Base-by-base conservation (phyloP, 331 rosid genomes). In the Stylosanthes scabra region DNA sequence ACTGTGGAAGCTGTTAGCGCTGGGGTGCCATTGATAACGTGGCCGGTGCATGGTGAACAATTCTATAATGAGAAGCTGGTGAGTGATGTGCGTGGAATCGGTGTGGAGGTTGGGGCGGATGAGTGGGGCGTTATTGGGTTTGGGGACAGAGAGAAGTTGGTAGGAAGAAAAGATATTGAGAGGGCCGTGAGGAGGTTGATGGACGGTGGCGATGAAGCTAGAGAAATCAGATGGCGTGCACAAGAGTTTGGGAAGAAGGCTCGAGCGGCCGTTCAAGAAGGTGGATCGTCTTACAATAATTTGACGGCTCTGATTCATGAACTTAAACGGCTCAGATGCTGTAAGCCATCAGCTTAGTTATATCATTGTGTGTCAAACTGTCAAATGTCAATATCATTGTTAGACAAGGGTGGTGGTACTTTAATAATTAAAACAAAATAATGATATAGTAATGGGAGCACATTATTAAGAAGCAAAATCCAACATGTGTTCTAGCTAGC, bases 51-150 rank as follows among this genome's bases (percentile, higher is more conserved):
- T 4, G 55, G 71, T 0, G 86, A 85, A 15, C 84, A 81, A 9
- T 81, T 81, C 3, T 85, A 69, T 1, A 85, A 82, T 6, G 89
- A 85, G 80, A 85, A 80, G 70, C 34, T 85, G 55, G 7, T 85
- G 12, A 70, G 72, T 0, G 68, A 77, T 31, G 85, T 86, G 62
- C 39, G 74, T 4, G 73, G 76, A n/a, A 59, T 80, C 9, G 87
- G 83, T 13, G 75, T 77, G 66, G 83, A 72, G 42, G 81, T 82
- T 20, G 89, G 89, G 1, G 74, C 63, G 1, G 52, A 1, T 3
- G 89, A 82, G 20, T 85, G 89, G 89, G 12, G 3, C 1, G 0
- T 0, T 2, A 5, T n/a, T 4, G 69, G 79, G 0, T 15, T 46
- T 5, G 77, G 59, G 0, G 69, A 59, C 16, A 85, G 61, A 34